Percentiles rank a stretch among this genome's conserved stretches.
phyloP scores from a whole-genome alignment of 208 protist species.

The Acanthamoeba royreba region DNA sequence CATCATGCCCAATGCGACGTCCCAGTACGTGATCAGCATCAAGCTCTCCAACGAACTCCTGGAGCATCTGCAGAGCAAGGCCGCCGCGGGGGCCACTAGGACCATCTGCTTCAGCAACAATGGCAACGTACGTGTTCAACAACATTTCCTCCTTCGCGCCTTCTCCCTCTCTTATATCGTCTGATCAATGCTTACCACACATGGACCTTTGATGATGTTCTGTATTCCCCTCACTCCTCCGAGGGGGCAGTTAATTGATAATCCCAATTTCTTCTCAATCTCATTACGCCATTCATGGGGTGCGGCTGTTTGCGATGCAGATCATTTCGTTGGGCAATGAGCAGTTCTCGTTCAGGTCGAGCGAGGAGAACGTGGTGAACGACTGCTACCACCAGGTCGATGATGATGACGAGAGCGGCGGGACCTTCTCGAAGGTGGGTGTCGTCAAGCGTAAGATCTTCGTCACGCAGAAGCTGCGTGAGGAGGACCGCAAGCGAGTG shows the following conservation, averaged over 20 bases:
- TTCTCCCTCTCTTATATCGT: not conserved
- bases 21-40: slow-evolving; percentile 7
- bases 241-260: no score
- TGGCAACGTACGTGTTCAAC: not conserved
- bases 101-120: not conserved
- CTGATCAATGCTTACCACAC: no score
- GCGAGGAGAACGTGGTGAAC: not conserved
- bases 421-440: slow-evolving; percentile 3
- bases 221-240: not conserved
- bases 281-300: not conserved
- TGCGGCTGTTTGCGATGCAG: not conserved
- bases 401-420: not conserved
- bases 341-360: not conserved
- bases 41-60: slow-evolving; percentile 1
- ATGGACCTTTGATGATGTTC: no score
- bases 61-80: slow-evolving; percentile 18
- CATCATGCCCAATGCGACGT: not conserved
- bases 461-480: not conserved
- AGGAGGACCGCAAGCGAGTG: not conserved
- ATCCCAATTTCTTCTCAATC: not conserved
- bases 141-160: not conserved
- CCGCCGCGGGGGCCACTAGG: not conserved
- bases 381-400: slow-evolving; percentile 25
- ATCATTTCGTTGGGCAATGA: not conserved
- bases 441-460: slow-evolving; percentile 29